A percentile compares a stretch with the other conserved stretches of the same genome.
phyloP scores from a whole-genome alignment of 2,329 filamentous ascomycete genomes.

The Arthrinium phaeospermum region DNA sequence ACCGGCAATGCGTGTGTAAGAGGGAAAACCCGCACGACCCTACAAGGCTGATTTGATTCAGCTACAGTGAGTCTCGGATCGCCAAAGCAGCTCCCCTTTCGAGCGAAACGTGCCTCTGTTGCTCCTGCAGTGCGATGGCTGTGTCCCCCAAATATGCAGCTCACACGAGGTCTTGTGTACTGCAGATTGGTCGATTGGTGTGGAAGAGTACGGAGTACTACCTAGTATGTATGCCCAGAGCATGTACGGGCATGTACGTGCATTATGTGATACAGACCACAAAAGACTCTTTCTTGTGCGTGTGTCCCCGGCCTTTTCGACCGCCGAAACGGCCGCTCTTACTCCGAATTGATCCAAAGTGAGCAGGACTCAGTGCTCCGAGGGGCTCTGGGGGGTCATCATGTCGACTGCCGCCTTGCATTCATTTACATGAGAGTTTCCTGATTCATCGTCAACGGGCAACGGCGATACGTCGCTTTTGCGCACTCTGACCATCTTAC shows the following conservation, averaged over 20 bases:
- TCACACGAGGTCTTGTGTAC: slow-evolving; percentile 3
- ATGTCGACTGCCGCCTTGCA: neutral
- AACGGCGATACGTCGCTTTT: neutral
- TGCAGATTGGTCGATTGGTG: neutral
- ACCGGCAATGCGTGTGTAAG: neutral
- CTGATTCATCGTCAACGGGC: neutral
- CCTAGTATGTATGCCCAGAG: neutral
- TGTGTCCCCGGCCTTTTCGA: neutral
- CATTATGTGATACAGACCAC: neutral
- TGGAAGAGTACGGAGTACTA: neutral
- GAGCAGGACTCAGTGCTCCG: slow-evolving; percentile 4
- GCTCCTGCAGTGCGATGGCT: neutral
- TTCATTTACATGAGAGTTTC: neutral
- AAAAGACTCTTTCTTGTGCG: neutral
- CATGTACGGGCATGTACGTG: neutral
- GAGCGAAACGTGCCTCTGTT: slow-evolving; percentile 1
- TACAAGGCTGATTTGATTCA: slow-evolving; percentile 13
- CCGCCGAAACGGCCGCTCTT: slow-evolving; percentile 9
- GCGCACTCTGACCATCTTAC: neutral
- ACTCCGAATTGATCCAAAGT: slow-evolving; percentile 14
- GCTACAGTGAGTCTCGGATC: slow-evolving; percentile 1
- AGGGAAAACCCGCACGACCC: neutral
- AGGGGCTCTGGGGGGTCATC: neutral
- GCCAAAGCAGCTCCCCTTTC: neutral
- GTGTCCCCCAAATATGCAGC: slow-evolving; percentile 3